Evolutionary conservation across 139 green algal species (phyloP).

Genomic region (Tetraselmis chui): DNA sequence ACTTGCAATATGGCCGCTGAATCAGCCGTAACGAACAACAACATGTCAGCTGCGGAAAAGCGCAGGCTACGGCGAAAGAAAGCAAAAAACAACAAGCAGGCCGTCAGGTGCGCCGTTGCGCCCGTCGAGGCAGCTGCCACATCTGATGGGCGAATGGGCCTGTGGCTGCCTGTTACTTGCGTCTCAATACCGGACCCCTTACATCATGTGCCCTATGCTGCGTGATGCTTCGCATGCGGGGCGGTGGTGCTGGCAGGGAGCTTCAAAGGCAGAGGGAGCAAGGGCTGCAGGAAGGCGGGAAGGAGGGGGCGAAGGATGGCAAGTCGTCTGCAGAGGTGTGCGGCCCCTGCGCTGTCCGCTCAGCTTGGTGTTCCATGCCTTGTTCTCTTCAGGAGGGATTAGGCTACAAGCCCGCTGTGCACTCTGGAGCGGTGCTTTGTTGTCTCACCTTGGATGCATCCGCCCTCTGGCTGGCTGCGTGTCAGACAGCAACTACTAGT

Average conservation of each 20-base stretch:
- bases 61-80: conserved; percentile 11
- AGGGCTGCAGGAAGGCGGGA: not conserved
- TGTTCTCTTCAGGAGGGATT: not conserved
- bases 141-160: too few species aligned
- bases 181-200: not conserved
- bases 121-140: not conserved
- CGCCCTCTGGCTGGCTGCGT: not conserved
- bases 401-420: not conserved
- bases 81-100: conserved; percentile 13
- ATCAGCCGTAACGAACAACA: not conserved
- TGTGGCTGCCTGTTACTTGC: not conserved
- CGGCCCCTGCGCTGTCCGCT: too few species aligned
- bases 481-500: not conserved
- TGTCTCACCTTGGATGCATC: not conserved
- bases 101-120: conserved; percentile 4
- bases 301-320: not conserved
- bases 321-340: too few species aligned
- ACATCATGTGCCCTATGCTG: too few species aligned
- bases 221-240: not conserved
- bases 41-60: conserved; percentile 22
- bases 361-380: not conserved
- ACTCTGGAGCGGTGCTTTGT: not conserved
- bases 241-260: not conserved
- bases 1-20: not conserved
- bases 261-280: not conserved